These are phyloP conservation scores for Backusella mclennaniae DNA, from an alignment of 192 early-diverging fungal species.

Conservation along the genomic window DNA sequence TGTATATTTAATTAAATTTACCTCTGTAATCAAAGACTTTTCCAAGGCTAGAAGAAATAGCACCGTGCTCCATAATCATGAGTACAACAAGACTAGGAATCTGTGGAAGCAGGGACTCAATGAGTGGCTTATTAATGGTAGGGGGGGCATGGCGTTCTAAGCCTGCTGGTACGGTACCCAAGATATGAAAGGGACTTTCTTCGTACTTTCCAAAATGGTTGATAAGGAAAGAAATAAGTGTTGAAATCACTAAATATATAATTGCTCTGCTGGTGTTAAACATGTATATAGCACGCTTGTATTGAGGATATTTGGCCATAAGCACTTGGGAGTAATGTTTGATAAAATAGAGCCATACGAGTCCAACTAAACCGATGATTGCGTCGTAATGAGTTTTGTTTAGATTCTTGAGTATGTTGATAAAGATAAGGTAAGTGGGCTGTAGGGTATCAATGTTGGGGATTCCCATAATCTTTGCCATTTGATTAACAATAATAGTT, in stretches of 20 bases:
- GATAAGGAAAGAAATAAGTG: slow-evolving; percentile 64
- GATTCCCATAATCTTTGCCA: slow-evolving; percentile 66
- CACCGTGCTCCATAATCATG: slow-evolving; percentile 86
- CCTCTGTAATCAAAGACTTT: slow-evolving; percentile 80
- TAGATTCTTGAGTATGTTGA: slow-evolving; percentile 51
- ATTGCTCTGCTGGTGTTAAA: slow-evolving; percentile 71
- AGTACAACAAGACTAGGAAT: slow-evolving; percentile 71
- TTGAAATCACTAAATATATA: slow-evolving; percentile 74
- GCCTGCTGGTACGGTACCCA: slow-evolving; percentile 74
- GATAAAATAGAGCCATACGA: slow-evolving; percentile 41
- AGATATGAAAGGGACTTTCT: slow-evolving; percentile 55
- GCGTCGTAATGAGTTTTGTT: slow-evolving; percentile 52
- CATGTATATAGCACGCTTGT: slow-evolving; percentile 54
- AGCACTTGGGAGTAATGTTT: slow-evolving; percentile 30
- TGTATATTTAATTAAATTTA: slow-evolving; percentile 18
- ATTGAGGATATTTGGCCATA: slow-evolving; percentile 43
- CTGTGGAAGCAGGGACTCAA: slow-evolving; percentile 50
- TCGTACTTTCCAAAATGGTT: slow-evolving; percentile 36
- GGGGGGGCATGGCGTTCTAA: slow-evolving; percentile 62
- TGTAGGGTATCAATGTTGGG: slow-evolving; percentile 69
- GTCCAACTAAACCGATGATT: slow-evolving; percentile 53
- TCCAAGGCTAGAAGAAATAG: slow-evolving; percentile 88
- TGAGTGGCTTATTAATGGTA: slow-evolving; percentile 43
- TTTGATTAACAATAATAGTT: slow-evolving; percentile 76
- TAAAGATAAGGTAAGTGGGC: slow-evolving; percentile 73